A percentile compares a stretch with the other conserved stretches of the same genome.
Conservation (phyloP, 1,139 yeast genomes). For the Tardiomyces digboiensis region DNA sequence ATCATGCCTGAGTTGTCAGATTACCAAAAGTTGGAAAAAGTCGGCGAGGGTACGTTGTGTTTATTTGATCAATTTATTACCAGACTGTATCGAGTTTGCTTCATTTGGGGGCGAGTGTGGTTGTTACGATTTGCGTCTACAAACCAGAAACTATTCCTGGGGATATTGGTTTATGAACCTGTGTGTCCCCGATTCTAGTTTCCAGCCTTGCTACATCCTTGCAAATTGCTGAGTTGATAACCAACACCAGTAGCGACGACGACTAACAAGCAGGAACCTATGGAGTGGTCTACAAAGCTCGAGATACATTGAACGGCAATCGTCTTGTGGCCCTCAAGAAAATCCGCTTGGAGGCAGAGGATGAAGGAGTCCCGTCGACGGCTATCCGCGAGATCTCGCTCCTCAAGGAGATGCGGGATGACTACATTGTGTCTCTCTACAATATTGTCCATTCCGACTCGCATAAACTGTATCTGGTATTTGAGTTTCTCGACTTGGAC, state of each 20-base stretch:
- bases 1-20: constrained; percentile 79
- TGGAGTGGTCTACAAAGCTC: constrained; percentile 96
- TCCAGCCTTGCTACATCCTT: no score
- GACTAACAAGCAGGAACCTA: constrained; percentile 44
- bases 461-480: constrained; percentile 85
- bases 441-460: constrained; percentile 98
- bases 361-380: constrained; percentile 98
- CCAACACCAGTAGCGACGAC: no score
- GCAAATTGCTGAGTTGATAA: no score
- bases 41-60: constrained; percentile 74
- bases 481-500: constrained; percentile 90
- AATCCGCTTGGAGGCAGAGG: constrained; percentile 92
- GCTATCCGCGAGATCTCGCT: constrained; percentile 95
- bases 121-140: no score
- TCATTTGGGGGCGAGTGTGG: no score
- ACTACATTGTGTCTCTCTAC: constrained; percentile 81
- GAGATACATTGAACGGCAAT: constrained; percentile 81
- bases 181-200: no score
- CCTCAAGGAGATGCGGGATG: constrained; percentile 86
- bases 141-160: no score
- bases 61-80: no score
- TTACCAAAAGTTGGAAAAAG: constrained; percentile 89
- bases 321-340: constrained; percentile 91
- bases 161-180: no score
- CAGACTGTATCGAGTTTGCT: no score